Evolutionary conservation across 2,329 filamentous ascomycete species (phyloP), one percentile per base, ranked within the genome.

Genomic region (Knufia petricola): DNA sequence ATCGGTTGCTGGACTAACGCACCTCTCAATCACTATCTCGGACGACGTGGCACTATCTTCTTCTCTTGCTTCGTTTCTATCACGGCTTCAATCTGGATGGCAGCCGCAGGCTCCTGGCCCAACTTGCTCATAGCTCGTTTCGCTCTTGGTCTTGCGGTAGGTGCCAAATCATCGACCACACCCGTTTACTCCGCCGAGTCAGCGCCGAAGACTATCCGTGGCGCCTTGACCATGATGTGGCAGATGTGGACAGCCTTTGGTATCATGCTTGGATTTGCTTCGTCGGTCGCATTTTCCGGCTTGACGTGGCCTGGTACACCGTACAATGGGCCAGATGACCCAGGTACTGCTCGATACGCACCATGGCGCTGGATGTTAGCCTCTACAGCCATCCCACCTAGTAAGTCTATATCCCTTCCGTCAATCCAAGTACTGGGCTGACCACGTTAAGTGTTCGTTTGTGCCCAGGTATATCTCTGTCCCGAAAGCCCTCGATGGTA

Each of bases 361-460:
- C 19, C 39, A 6, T 85, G 81, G 81, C 69, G 81, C 31, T 64
- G 82, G 20, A 79, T 81, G 58, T 64, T 84, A 2, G 79, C 72
- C 10, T 81, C 79, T 1, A 78, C 82, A 2, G 79, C 82, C 44
- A 75, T 83, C 21, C 81, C 81, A 1, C 78, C 80, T 0, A 28
- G 26, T 28, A 28, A 6, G 26, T 28, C 26, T 12, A 12, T n/a
- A n/a, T n/a, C n/a, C n/a, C n/a, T n/a, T n/a, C n/a, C n/a, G n/a
- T n/a, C n/a, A n/a, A n/a, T n/a, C n/a, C n/a, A n/a, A n/a, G n/a
- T n/a, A n/a, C n/a, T n/a, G n/a, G 26, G 26, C 26, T 28, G 12
- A 28, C 26, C 6, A 28, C 6, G 6, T 12, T 6, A 6, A 28
- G 26, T 63, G 1, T 78, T 79, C 3, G 66, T 85, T 3, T 60